phyloP scores from a whole-genome alignment of 768 basidiomycete genomes.

The Tricholoma sp. region DNA sequence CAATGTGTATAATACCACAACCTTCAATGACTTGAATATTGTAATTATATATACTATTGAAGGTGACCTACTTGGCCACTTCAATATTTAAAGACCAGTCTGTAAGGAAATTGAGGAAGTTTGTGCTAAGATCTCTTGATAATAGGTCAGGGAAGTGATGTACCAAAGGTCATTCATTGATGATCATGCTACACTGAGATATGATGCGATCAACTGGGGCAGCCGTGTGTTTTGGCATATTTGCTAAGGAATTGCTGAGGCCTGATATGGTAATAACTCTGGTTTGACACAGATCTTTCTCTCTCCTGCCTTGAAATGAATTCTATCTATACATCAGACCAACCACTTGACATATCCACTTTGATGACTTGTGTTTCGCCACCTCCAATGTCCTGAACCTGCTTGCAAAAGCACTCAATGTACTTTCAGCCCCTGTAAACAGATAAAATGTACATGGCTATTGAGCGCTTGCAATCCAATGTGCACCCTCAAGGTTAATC shows the following conservation, averaged over 20 bases:
- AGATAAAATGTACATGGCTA: neutral
- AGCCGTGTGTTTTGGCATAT: neutral
- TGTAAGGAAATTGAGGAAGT: neutral
- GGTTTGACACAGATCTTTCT: neutral
- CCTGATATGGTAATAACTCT: neutral
- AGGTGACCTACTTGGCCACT: neutral
- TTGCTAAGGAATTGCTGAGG: neutral
- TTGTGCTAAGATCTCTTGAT: neutral
- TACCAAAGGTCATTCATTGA: neutral
- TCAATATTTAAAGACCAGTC: neutral
- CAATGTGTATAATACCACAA: too few species aligned
- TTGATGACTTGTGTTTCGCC: neutral
- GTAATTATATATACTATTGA: too few species aligned
- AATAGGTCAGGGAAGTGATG: neutral
- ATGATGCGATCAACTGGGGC: neutral
- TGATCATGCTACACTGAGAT: neutral
- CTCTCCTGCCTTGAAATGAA: neutral
- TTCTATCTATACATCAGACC: neutral
- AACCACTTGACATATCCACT: neutral
- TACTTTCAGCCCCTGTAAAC: neutral
- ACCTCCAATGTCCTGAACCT: neutral
- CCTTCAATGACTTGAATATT: too few species aligned
- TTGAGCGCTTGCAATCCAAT: neutral
- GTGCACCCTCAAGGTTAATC: neutral
- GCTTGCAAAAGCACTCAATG: neutral